Evolutionary conservation across 164 flowering plant species (phyloP).

Genomic region (Dillenia suffruticosa): DNA sequence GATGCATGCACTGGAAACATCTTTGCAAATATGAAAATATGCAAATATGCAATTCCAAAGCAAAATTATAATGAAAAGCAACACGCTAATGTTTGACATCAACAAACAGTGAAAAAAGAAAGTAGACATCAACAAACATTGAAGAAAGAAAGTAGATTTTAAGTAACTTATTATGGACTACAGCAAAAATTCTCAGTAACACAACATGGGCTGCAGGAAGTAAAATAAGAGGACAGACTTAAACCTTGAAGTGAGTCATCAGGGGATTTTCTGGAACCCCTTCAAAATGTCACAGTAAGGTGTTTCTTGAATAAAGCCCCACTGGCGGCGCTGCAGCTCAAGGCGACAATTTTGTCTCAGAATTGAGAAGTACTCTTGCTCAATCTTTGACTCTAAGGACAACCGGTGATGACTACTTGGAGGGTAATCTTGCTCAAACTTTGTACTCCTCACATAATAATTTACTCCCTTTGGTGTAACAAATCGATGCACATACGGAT

Average conservation of each 20-base stretch:
- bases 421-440: slow-evolving; percentile 75
- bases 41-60: too few relatives aligned
- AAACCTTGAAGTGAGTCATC: slow-evolving; percentile 25
- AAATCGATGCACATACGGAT: slow-evolving; percentile 41
- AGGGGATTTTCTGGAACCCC: slow-evolving; percentile 37
- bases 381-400: slow-evolving; percentile 45
- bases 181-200: too few relatives aligned
- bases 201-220: too few relatives aligned
- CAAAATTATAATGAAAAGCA: too few relatives aligned
- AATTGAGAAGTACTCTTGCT: slow-evolving; percentile 48
- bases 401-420: slow-evolving; percentile 32
- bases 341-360: slow-evolving; percentile 62
- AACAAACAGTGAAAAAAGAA: too few relatives aligned
- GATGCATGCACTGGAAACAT: too few relatives aligned
- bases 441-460: slow-evolving; percentile 57
- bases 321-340: slow-evolving; percentile 68
- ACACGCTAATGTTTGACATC: too few relatives aligned
- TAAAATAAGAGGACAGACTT: slow-evolving; percentile 3
- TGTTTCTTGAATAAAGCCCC: slow-evolving; percentile 63
- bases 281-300: slow-evolving; percentile 76
- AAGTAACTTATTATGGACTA: too few relatives aligned
- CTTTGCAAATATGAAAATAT: too few relatives aligned
- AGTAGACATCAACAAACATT: too few relatives aligned
- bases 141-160: too few relatives aligned
- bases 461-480: slow-evolving; percentile 59